Evolutionary conservation across 2,329 filamentous ascomycete genomes (phyloP).

Genomic region (Fusarium sp.): DNA sequence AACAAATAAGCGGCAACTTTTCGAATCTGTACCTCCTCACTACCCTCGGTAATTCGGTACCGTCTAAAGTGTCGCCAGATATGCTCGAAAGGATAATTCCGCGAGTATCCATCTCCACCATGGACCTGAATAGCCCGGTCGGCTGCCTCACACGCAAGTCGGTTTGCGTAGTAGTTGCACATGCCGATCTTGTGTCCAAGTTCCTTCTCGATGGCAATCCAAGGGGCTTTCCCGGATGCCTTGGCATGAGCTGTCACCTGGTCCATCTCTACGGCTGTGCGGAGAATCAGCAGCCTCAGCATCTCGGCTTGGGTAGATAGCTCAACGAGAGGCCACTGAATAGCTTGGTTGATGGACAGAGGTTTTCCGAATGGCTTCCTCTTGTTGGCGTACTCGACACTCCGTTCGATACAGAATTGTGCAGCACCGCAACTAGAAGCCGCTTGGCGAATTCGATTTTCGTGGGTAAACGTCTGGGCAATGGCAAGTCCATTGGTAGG

Average conservation of each 20-base stretch:
- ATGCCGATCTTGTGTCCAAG: conserved; percentile 33
- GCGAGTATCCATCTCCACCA: conserved; percentile 31
- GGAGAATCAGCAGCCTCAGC: conserved; percentile 27
- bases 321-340: conserved; percentile 35
- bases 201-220: conserved; percentile 32
- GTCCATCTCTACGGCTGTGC: conserved; percentile 30
- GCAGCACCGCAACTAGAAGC: conserved; percentile 30
- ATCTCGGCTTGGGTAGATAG: conserved; percentile 29
- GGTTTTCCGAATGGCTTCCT: conserved; percentile 29
- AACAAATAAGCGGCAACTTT: conserved; percentile 31
- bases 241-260: background rate
- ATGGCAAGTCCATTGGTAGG: conserved; percentile 24
- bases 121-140: conserved; percentile 33
- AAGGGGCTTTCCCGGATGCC: conserved; percentile 4
- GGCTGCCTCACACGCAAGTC: conserved; percentile 25
- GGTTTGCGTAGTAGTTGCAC: conserved; percentile 35
- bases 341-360: conserved; percentile 25
- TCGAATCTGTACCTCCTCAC: conserved; percentile 32
- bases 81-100: conserved; percentile 32
- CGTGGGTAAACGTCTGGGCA: conserved; percentile 33
- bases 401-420: conserved; percentile 22
- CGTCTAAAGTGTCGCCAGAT: conserved; percentile 33
- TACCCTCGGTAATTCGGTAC: conserved; percentile 31
- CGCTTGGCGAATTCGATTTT: conserved; percentile 32
- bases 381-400: conserved; percentile 21